Evolutionary conservation across 1,139 yeast genomes (phyloP), one percentile per base, ranked within the genome.

Genomic region (Nakaseomyces bracarensis): DNA sequence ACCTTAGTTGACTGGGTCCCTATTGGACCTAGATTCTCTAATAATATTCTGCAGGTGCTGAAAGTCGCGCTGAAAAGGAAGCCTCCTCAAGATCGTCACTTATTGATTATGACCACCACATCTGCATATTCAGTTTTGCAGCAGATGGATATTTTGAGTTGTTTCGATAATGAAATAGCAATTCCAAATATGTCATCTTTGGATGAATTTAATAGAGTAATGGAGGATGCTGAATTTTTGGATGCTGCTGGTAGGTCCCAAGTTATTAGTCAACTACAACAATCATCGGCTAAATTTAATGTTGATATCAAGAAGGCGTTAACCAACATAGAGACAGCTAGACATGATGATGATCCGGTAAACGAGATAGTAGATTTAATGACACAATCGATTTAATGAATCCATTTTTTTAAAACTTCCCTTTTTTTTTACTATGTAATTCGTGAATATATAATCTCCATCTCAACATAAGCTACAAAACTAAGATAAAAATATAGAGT

Each of bases 1-100:
- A 83, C 89, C n/a, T 72, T 91, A 53, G 81, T 91, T 47, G 96
- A 89, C 60, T 91, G 93, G 77, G 95, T 86, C 30, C 95, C 95
- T 31, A 91, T 91, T 57, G 99, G 99, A 1, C 97, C 98, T 9
- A 70, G 99, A 53, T 91, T 91, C 63, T 85, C 96, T 28, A 87
- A 89, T 55, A 80, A 85, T 48, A 79, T 93, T 43, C 69, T 89
- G 49, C 96, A 89, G 62, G 79, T 87, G 28, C 68, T 91, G 54
- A 83, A 81, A 70, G 93, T 87, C 15, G 81, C 82, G 54, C 69
- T 87, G 57, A 82, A 79, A 51, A 80, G 82, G 53, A 75, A 75
- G 48, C 98, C 96, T 13, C 97, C 97, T 19, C 82, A 80, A 60
- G 94, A 83, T 43, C 80, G 95, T 58, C 79, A 95, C 55, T 69